Base-by-base conservation (phyloP, 805 yeast species). In the Zygoascus bituminiphila region DNA sequence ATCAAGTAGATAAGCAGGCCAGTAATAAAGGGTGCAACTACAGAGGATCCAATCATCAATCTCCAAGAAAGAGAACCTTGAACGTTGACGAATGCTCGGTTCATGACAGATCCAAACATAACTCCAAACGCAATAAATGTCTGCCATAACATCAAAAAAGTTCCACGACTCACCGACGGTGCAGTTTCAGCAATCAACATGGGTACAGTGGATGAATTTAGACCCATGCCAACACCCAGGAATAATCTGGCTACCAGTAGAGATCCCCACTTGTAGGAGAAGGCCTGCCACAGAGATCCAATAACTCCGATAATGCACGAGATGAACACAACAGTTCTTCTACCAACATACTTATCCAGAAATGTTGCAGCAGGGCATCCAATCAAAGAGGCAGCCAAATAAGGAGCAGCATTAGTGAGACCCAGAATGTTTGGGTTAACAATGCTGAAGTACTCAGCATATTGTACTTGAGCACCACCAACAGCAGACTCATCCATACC, bases 401-500 rank as follows among this genome's bases (percentile, higher is more conserved):
- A 83, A 1, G 88, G 89, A 4, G 86, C 78, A 56, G 82, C 79
- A 61, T 81, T 82, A 45, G 81, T 73, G 49, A 82, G 68, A 35
- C 88, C 89, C 57, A 74, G 71, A 9, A 79, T 61, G 42, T 74
- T 68, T 42, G 72, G 69, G 19, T 63, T 72, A 17, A 68, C 73
- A 37, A 82, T 68, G 2, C 80, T 81, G 60, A 82, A 71, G 20
- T 68, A 73, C 1, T 54, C 47, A 1, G 85, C 84, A 61, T 79
- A 82, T 59, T 76, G 78, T 46, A 82, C 63, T 47, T 76, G 71
- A 6, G 88, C 88, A 54, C 89, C 89, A 57, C 81, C 82, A 51
- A 82, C 77, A 20, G 83, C 87, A 4, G 85, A 70, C 62, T 83
- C 87, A 65, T 83, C 88, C 81, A 83, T 82, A 63, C 89, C 88